A percentile compares a stretch with the other conserved stretches of the same genome.
These are phyloP conservation scores for Tulasnella calospora DNA, from an alignment of 768 basidiomycete species.

Conservation along the genomic window DNA sequence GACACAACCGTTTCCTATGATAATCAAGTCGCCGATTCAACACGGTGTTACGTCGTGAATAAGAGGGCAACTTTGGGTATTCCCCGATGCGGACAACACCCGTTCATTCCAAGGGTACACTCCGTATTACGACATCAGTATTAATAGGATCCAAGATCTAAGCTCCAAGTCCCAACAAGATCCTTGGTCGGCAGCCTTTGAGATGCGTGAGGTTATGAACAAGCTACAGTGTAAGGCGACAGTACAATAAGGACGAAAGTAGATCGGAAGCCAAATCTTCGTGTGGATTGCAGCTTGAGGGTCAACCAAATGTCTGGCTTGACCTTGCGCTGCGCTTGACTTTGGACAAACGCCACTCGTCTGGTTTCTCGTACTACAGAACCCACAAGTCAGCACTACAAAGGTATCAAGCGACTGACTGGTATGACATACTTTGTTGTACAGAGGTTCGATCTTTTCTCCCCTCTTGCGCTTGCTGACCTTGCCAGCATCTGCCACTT, in stretches of 20 bases:
- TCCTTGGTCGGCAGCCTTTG: too few species aligned
- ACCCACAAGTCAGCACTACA: neutral
- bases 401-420: neutral
- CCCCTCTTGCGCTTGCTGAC: constrained; percentile 94
- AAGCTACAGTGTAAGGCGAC: neutral
- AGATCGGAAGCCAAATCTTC: neutral
- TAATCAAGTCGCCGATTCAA: too few species aligned
- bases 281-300: neutral
- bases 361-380: constrained; percentile 72
- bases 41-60: too few species aligned
- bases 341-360: constrained; percentile 92
- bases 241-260: neutral
- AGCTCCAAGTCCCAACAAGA: too few species aligned
- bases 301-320: constrained; percentile 85
- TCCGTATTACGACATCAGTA: too few species aligned
- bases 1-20: too few species aligned
- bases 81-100: too few species aligned
- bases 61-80: too few species aligned
- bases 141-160: too few species aligned
- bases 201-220: neutral
- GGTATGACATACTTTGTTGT: constrained; percentile 58
- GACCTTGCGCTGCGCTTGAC: constrained; percentile 87
- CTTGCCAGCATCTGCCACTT: constrained; percentile 94
- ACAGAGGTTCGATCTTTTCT: constrained; percentile 95
- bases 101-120: too few species aligned